Evolutionary conservation across 1,284 basidiomycete species (phyloP).

Genomic region (Microbotryum intermedium): DNA sequence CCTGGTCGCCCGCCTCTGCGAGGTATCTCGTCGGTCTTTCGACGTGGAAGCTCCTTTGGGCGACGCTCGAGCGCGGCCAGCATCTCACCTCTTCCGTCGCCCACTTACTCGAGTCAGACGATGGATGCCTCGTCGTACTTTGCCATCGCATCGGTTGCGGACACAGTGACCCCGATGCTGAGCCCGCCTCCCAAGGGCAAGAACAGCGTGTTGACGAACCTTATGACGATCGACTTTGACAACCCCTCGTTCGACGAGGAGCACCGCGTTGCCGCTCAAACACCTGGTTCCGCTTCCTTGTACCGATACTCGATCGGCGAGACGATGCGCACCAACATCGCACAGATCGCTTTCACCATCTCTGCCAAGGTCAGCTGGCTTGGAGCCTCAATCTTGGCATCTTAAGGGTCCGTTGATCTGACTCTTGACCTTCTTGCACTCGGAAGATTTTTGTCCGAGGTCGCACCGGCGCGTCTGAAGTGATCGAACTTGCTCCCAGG

Average conservation of each 20-base stretch:
- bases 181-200: not conserved
- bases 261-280: not conserved
- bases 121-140: not conserved
- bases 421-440: not conserved
- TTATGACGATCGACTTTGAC: not conserved
- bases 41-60: not conserved
- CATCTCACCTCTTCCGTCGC: not conserved
- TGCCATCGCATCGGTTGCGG: conserved; percentile 2
- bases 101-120: not conserved
- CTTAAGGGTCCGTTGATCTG: not conserved
- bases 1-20: not conserved
- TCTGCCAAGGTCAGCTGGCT: conserved; percentile 9
- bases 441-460: conserved; percentile 3
- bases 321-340: conserved; percentile 13
- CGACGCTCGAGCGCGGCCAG: not conserved
- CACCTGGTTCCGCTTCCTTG: not conserved
- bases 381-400: too few relatives aligned
- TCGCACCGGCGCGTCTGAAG: not conserved
- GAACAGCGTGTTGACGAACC: conserved; percentile 2
- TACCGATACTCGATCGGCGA: conserved; percentile 29
- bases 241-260: not conserved
- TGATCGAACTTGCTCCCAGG: conserved; percentile 10
- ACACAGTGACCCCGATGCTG: not conserved
- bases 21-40: not conserved
- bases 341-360: conserved; percentile 10